Base-by-base conservation (phyloP, 1,284 basidiomycete species). In the Papiliotrema terrestris region DNA sequence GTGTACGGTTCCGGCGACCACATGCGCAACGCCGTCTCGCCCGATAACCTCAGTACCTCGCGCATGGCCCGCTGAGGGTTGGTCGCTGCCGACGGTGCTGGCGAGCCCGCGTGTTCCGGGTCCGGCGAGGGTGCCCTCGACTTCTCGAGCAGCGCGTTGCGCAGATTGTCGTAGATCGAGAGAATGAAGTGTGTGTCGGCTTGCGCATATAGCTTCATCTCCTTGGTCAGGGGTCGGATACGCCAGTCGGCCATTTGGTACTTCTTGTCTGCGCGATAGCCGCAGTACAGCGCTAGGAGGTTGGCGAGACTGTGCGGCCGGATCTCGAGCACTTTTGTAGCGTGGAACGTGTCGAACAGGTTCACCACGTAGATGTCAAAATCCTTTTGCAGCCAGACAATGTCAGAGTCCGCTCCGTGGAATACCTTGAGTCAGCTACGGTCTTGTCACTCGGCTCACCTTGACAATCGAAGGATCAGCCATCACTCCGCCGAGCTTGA, bases 201-300 rank as follows among this genome's bases (percentile, higher is more conserved):
- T 20, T 93, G 86, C 1, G 95, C 95, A 71, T 98, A 98, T 53
- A 83, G 80, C 29, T 92, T 77, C 93, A 98, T 96, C 64, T 91
- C 91, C 44, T 83, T 76, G 0, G 93, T 88, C 9, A 98, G 77
- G 0, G 95, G 95, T 45, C 89, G 83, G 65, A 97, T 91, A 25
- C 95, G 85, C 95, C 95, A 98, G 74, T 98, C 95, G 11, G 95
- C 95, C 17, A 93, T 80, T 72, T 98, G 95, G 71, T 94, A 98
- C 20, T 90, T 84, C 77, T 98, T 98, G 78, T 98, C 95, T 0
- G 95, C 84, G n/a, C 83, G 83, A 68, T 94, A 94, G 66, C 89
- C 84, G 69, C 89, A 93, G 69, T 92, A 98, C 78, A 88, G 86
- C 65, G 87, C 83, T n/a, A 98, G 82, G 11, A 98, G 81, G 45